Conservation (phyloP, 179 eudicot species). For the Actinidia arguta region DNA sequence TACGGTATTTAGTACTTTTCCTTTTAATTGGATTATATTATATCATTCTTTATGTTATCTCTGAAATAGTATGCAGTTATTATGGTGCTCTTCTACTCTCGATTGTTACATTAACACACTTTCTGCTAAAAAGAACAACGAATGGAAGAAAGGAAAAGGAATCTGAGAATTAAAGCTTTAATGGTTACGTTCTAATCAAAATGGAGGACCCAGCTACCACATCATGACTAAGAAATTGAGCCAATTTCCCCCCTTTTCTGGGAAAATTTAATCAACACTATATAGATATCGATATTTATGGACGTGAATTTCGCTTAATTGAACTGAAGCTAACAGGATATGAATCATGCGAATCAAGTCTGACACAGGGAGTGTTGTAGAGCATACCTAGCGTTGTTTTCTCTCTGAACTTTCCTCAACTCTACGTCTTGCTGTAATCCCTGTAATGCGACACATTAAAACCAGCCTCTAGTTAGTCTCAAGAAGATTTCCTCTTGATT, state of each 20-base stretch:
- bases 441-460: not conserved
- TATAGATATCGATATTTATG: no score
- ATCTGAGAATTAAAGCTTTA: not conserved
- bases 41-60: no score
- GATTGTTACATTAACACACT: not conserved
- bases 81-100: not conserved
- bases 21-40: no score
- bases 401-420: constrained; percentile 20
- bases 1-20: no score
- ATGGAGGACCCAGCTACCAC: no score
- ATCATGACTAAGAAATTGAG: not conserved
- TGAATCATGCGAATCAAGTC: not conserved
- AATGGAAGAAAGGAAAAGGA: not conserved
- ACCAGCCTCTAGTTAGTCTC: not conserved
- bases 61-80: no score
- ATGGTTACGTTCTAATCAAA: not conserved
- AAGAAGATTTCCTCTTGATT: not conserved
- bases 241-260: not conserved
- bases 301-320: no score
- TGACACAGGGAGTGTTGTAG: not conserved
- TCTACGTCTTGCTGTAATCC: constrained; percentile 18
- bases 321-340: not conserved
- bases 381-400: constrained; percentile 12
- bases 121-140: not conserved
- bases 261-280: not conserved